Evolutionary conservation across 805 yeast genomes (phyloP).

Genomic region (Wickerhamiella alocasiicola): DNA sequence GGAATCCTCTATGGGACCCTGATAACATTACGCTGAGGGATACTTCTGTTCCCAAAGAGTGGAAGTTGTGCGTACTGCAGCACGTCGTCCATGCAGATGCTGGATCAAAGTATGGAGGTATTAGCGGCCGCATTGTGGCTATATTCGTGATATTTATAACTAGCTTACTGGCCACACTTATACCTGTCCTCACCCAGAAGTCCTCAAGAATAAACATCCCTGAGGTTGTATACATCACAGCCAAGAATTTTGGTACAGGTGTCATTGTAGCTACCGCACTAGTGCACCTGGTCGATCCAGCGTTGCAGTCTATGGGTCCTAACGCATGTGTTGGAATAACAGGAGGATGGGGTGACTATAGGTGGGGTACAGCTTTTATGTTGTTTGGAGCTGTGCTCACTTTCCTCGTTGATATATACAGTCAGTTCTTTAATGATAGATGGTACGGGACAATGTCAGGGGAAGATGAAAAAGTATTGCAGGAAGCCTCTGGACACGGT

Average conservation of each 20-base stretch:
- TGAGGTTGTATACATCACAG: conserved; percentile 25
- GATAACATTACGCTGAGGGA: not conserved
- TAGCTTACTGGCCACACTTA: conserved; percentile 35
- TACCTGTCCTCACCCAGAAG: conserved; percentile 30
- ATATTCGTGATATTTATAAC: conserved; percentile 43
- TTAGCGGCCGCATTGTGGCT: conserved; percentile 38
- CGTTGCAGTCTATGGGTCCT: conserved; percentile 26
- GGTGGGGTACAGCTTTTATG: conserved; percentile 47
- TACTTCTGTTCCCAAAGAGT: not conserved
- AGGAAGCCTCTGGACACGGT: not conserved
- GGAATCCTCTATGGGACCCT: conserved; percentile 8
- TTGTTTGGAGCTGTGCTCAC: conserved; percentile 35
- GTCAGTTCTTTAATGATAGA: conserved; percentile 30
- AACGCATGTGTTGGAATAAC: conserved; percentile 32
- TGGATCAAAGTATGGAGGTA: not conserved
- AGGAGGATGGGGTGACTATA: conserved; percentile 38
- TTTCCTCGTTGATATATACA: conserved; percentile 38
- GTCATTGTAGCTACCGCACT: conserved; percentile 69
- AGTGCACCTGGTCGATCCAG: conserved; percentile 44
- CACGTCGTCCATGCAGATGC: not conserved
- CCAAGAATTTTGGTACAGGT: conserved; percentile 55
- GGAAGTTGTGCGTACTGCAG: conserved; percentile 10
- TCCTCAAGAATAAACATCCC: conserved; percentile 23
- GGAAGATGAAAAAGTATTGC: not conserved
- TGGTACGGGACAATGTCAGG: conserved; percentile 1